Evolutionary conservation across 768 basidiomycete genomes (phyloP).

Genomic region (Pleurotus cornucopiae): DNA sequence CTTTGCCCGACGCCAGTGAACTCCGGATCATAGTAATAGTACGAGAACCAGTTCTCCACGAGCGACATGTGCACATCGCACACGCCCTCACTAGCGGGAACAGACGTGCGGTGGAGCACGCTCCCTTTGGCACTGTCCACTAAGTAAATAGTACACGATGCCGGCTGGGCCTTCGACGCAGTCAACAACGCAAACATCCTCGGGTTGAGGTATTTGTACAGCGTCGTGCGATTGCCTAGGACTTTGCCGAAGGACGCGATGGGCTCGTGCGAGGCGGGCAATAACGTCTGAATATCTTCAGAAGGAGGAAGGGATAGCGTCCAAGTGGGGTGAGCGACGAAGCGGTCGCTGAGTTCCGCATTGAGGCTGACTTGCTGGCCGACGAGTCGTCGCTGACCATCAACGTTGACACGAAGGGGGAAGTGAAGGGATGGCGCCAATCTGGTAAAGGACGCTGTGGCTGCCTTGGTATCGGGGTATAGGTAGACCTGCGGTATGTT

Average conservation of each 20-base stretch:
- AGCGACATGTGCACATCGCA: conserved; percentile 71
- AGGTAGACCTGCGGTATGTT: conserved; percentile 44
- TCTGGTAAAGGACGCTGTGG: conserved; percentile 37
- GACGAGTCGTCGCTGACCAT: conserved; percentile 41
- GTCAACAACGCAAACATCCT: conserved; percentile 70
- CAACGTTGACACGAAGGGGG: conserved; percentile 42
- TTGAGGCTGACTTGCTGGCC: conserved; percentile 52
- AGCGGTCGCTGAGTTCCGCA: conserved; percentile 34
- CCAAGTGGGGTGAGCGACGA: conserved; percentile 66
- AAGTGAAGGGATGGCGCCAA: conserved; percentile 48
- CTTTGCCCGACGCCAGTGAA: conserved; percentile 38
- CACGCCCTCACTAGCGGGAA: conserved; percentile 37
- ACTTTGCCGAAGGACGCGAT: conserved; percentile 83
- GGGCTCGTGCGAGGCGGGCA: conserved; percentile 44
- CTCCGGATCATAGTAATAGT: conserved; percentile 74
- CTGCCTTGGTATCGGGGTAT: conserved; percentile 57
- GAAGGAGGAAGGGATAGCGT: conserved; percentile 47
- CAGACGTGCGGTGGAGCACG: conserved; percentile 58
- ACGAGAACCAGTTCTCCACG: conserved; percentile 91
- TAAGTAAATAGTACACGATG: conserved; percentile 63
- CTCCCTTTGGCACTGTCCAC: conserved; percentile 80
- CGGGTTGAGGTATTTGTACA: conserved; percentile 94
- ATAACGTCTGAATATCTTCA: conserved; percentile 54
- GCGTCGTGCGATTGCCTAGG: conserved; percentile 78
- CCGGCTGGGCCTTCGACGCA: conserved; percentile 18